Base-by-base conservation (phyloP, 2,329 filamentous ascomycete genomes). In the Colletotrichum limetticola region DNA sequence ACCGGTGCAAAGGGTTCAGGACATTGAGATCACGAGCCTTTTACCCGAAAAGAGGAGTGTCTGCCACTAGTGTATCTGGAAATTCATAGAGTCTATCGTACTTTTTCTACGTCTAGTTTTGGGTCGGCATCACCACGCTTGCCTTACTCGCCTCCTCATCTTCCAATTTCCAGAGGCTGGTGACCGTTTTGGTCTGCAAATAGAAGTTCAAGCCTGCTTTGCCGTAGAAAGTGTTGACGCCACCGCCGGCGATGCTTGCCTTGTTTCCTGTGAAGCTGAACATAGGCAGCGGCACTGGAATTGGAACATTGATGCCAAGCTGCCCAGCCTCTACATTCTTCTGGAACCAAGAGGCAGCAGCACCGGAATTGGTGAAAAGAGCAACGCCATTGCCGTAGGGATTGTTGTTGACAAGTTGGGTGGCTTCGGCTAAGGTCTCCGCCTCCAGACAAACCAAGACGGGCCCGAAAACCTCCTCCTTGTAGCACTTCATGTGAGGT, bases 171-270 rank as follows among this genome's bases (percentile, higher is more conserved):
- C 92, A 93, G 76, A 92, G 82, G 77, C 89, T 92, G 19, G 80
- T 90, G 87, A 83, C 52, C 0, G 22, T 24, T n/a, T 55, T 55
- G 24, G 52, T 55, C 52, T 93, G 92, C 16, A 92, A 94, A 81
- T 93, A 94, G 82, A 94, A 94, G 74, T 90, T 85, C 75, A 94
- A 78, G 19, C 91, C 92, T 4, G 90, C 89, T 84, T 93, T 93
- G 76, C 92, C 92, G 81, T 94, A 94, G 81, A 94, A 94, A 22
- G 91, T 93, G 81, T 88, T 92, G 62, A 92, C 91, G 32, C 91
- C 91, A 62, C 91, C 91, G 0, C 92, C 49, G 91, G 64, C 93
- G 86, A 77, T 42, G 37, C 87, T 90, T 85, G 90, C 91, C 87
- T 94, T 90, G 82, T 82, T 82, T 4, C 37, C 16, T 16, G 76